phyloP scores from a whole-genome alignment of 805 yeast species.

The Wickerhamomyces rabaulensis region DNA sequence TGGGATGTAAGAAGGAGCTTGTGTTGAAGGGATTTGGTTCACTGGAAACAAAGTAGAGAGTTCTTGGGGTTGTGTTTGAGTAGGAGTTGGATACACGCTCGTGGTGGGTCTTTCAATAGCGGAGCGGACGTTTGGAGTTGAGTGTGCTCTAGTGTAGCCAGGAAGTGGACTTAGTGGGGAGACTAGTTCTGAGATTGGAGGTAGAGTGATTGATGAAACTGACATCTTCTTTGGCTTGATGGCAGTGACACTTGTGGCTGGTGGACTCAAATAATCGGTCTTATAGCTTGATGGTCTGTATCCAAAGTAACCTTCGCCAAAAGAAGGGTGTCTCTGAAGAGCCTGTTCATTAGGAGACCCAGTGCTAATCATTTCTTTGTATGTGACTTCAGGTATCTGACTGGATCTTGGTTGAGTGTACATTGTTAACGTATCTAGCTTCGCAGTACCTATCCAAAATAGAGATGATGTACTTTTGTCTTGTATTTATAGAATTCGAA shows the following conservation, averaged over 20 bases:
- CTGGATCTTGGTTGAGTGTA: not conserved
- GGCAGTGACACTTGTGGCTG: not conserved
- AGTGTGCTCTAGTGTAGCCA: not conserved
- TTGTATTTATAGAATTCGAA: not conserved
- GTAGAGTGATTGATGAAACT: slow-evolving; percentile 1
- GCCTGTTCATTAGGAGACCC: not conserved
- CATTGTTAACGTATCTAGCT: not conserved
- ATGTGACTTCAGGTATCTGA: not conserved
- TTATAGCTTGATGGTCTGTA: not conserved
- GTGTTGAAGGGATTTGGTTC: not conserved
- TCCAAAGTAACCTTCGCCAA: not conserved
- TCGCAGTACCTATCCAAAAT: too few relatives aligned
- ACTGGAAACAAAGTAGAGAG: not conserved
- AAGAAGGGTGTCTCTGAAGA: not conserved
- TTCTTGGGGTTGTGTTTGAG: not conserved
- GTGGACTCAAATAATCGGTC: not conserved
- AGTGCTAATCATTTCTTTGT: not conserved
- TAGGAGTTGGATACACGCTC: not conserved
- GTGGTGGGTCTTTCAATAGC: not conserved
- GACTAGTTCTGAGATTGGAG: slow-evolving; percentile 10
- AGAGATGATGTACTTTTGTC: not conserved
- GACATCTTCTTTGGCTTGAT: not conserved
- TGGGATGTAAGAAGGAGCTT: not conserved
- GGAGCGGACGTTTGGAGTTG: not conserved
- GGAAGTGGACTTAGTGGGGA: slow-evolving; percentile 1